Percentiles rank a stretch among this genome's conserved stretches.
These are phyloP conservation scores for Elongisporangium undulatum DNA, from an alignment of 352 stramenopile species.

Conservation along the genomic window DNA sequence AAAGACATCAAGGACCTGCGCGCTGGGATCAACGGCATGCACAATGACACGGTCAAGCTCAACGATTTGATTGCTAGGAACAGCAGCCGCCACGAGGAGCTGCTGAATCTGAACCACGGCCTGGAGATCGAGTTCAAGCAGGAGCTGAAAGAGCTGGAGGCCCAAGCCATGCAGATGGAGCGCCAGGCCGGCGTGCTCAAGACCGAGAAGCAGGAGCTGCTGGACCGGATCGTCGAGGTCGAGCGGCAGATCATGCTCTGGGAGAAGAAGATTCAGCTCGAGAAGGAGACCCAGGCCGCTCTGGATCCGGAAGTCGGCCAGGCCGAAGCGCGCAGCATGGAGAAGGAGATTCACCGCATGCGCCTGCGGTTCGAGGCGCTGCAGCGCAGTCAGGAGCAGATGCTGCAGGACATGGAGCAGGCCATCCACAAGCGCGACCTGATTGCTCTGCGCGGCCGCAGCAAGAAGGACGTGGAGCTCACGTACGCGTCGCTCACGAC, in stretches of 20 bases:
- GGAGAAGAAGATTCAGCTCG: constrained; percentile 97
- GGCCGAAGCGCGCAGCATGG: constrained; percentile 89
- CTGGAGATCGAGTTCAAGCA: constrained; percentile 89
- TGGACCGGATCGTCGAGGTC: constrained; percentile 88
- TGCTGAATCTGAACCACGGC: constrained; percentile 86
- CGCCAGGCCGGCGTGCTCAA: constrained; percentile 67
- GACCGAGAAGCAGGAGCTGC: constrained; percentile 79
- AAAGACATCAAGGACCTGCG: constrained; percentile 84
- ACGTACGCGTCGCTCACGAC: constrained; percentile 84
- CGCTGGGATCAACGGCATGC: constrained; percentile 68
- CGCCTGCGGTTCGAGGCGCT: constrained; percentile 88
- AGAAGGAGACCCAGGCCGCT: constrained; percentile 94
- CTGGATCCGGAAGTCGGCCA: constrained; percentile 91
- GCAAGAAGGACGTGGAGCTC: constrained; percentile 76
- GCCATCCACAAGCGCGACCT: constrained; percentile 92
- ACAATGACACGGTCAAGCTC: constrained; percentile 89
- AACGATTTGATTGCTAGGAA: constrained; percentile 93
- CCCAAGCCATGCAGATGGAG: constrained; percentile 69
- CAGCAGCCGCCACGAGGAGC: constrained; percentile 59
- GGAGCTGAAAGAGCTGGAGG: constrained; percentile 90
- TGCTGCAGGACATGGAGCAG: constrained; percentile 94
- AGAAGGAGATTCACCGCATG: constrained; percentile 97
- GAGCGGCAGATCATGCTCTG: constrained; percentile 93
- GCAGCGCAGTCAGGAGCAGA: constrained; percentile 89
- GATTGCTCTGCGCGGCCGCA: constrained; percentile 86